phyloP scores from a whole-genome alignment of 805 yeast species.

The Wickerhamia fluorescens region DNA sequence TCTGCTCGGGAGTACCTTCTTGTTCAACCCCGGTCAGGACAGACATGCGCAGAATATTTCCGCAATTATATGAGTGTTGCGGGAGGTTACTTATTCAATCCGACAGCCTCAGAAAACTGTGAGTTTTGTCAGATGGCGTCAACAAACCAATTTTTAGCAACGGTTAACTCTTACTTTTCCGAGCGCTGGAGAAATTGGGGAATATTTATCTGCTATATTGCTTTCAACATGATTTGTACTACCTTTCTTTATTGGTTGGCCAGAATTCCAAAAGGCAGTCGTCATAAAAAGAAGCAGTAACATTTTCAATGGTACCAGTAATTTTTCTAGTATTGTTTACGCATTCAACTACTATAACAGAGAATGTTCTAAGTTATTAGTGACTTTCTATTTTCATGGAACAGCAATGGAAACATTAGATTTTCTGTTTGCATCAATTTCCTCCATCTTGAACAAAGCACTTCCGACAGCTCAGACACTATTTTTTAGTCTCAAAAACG shows the following conservation, averaged over 20 bases:
- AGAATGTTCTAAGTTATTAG: too few species aligned
- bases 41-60: conserved; percentile 17
- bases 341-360: too few species aligned
- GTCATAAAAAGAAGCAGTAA: conserved; percentile 17
- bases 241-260: conserved; percentile 31
- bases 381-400: too few species aligned
- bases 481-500: too few species aligned
- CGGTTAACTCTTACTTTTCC: conserved; percentile 32
- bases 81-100: conserved; percentile 44
- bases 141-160: conserved; percentile 53
- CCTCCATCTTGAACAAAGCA: too few species aligned
- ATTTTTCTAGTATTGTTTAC: too few species aligned
- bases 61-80: conserved; percentile 21
- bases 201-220: conserved; percentile 17
- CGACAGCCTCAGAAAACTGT: conserved; percentile 44
- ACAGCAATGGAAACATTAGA: too few species aligned
- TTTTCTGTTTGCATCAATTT: too few species aligned
- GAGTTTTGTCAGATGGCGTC: conserved; percentile 47
- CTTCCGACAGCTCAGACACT: too few species aligned
- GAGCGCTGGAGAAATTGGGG: conserved; percentile 23
- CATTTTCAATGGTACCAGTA: too few species aligned
- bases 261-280: conserved; percentile 30
- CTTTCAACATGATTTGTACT: conserved; percentile 17
- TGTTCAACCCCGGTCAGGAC: conserved; percentile 16
- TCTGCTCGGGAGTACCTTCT: conserved; percentile 14